Evolutionary conservation across 768 basidiomycete genomes (phyloP).

Genomic region (Suillus spraguei): DNA sequence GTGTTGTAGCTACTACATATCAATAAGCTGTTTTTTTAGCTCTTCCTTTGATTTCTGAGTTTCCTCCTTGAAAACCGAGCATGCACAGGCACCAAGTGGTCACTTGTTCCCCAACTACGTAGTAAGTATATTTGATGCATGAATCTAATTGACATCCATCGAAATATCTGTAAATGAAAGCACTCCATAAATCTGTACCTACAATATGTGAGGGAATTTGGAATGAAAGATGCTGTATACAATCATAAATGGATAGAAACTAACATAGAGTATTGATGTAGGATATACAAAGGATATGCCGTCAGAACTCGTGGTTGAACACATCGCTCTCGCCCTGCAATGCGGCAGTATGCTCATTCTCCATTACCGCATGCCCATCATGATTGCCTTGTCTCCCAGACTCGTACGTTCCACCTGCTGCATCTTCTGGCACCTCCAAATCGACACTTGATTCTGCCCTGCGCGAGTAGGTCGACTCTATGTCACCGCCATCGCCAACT

Average conservation of each 20-base stretch:
- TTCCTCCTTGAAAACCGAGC: not conserved
- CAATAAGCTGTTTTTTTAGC: not conserved
- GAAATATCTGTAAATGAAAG: not conserved
- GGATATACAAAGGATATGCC: not conserved
- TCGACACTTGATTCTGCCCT: constrained; percentile 44
- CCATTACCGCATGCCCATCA: constrained; percentile 16
- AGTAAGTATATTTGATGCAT: too few relatives aligned
- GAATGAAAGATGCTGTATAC: not conserved
- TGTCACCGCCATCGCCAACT: constrained; percentile 34
- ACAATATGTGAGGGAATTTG: not conserved
- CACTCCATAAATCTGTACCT: not conserved
- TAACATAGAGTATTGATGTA: not conserved
- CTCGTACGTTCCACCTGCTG: constrained; percentile 70
- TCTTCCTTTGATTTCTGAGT: not conserved
- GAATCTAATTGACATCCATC: too few relatives aligned
- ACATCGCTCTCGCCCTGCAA: constrained; percentile 43
- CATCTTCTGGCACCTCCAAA: constrained; percentile 62
- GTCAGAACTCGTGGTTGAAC: constrained; percentile 68
- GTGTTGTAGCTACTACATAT: not conserved
- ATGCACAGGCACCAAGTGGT: too few relatives aligned
- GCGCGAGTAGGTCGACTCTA: constrained; percentile 35
- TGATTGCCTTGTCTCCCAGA: constrained; percentile 16
- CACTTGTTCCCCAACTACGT: too few relatives aligned
- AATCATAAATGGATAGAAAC: not conserved
- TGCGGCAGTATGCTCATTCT: constrained; percentile 17